phyloP scores from a whole-genome alignment of 805 yeast species.

The Saccharomycopsis javanensis region DNA sequence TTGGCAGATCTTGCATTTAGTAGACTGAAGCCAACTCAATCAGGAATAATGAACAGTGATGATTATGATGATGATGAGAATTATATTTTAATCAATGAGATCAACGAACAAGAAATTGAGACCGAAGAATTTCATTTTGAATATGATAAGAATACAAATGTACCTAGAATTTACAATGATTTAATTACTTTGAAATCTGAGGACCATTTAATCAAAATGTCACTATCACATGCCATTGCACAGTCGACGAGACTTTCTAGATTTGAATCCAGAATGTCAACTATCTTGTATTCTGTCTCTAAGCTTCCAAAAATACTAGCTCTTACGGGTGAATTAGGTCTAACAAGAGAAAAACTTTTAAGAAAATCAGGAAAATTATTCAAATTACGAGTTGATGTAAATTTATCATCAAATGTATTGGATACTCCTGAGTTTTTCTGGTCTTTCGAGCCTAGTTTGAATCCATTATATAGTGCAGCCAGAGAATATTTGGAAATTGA shows the following conservation, averaged over 20 bases:
- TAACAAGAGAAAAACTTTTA: slow-evolving; percentile 73
- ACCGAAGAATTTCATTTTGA: slow-evolving; percentile 60
- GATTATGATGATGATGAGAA: slow-evolving; percentile 31
- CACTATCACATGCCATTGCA: slow-evolving; percentile 94
- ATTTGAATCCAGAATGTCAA: slow-evolving; percentile 87
- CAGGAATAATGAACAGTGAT: not conserved
- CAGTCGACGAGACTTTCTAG: slow-evolving; percentile 87
- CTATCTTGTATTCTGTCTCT: slow-evolving; percentile 74
- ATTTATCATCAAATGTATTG: slow-evolving; percentile 76
- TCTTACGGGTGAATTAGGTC: slow-evolving; percentile 76
- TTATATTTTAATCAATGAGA: slow-evolving; percentile 53
- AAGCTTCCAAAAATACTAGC: slow-evolving; percentile 85
- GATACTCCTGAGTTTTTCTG: slow-evolving; percentile 97
- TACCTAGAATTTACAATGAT: slow-evolving; percentile 82
- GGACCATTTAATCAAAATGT: slow-evolving; percentile 84
- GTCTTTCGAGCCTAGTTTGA: slow-evolving; percentile 91
- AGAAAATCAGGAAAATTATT: slow-evolving; percentile 86
- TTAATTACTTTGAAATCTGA: slow-evolving; percentile 85
- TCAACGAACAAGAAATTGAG: slow-evolving; percentile 83
- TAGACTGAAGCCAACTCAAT: slow-evolving; percentile 11
- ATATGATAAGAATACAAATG: slow-evolving; percentile 45
- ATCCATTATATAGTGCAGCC: slow-evolving; percentile 82
- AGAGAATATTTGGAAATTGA: slow-evolving; percentile 91
- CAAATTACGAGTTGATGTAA: slow-evolving; percentile 87
- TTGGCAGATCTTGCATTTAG: slow-evolving; percentile 74